Evolutionary conservation across 495 filamentous ascomycete genomes (phyloP).

Genomic region (Lindgomyces ingoldianus): DNA sequence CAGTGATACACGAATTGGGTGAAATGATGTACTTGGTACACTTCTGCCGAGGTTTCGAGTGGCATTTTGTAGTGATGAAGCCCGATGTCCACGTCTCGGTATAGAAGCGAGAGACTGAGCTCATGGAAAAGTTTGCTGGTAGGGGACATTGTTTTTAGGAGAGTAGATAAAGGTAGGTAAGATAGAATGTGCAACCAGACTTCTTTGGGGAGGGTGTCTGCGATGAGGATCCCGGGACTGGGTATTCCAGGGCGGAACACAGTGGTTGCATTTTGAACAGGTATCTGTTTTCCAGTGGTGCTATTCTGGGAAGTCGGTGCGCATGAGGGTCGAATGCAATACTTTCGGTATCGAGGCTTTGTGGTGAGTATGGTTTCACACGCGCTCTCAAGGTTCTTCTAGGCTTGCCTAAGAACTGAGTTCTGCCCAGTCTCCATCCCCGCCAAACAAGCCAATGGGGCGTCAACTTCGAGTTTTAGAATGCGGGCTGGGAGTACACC

Average conservation of each 20-base stretch:
- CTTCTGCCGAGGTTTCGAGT: neutral
- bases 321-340: no score
- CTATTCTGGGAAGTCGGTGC: no score
- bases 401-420: no score
- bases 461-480: no score
- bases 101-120: neutral
- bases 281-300: neutral
- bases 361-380: no score
- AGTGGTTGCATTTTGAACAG: neutral
- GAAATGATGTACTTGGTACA: neutral
- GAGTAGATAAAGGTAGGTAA: neutral
- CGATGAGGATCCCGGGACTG: neutral
- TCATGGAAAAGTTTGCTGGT: neutral
- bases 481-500: no score
- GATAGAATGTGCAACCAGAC: neutral
- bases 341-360: no score
- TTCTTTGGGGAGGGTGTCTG: neutral
- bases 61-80: slow-evolving; percentile 7
- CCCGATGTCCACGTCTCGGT: slow-evolving; percentile 1
- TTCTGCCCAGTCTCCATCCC: no score
- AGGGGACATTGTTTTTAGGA: neutral
- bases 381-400: no score
- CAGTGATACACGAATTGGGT: no score
- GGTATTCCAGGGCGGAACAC: neutral
- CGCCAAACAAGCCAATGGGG: no score